Conservation (phyloP, 148 eudicot species). For the Hydrangea macrophylla region DNA sequence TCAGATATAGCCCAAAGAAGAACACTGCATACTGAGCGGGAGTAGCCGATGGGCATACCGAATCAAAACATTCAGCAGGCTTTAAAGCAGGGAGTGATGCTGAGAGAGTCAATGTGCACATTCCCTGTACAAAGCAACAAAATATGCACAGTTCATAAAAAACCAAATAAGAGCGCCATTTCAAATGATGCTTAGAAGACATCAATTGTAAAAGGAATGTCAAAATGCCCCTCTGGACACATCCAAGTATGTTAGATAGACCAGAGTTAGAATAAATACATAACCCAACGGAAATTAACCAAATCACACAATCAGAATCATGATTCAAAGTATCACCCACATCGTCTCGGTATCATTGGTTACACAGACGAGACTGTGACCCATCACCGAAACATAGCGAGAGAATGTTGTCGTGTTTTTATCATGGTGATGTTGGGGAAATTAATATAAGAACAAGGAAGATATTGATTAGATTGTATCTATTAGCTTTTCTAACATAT, state of each 20-base stretch:
- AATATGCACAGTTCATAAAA: neutral
- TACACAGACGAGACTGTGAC: too few species aligned
- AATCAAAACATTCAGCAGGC: conserved; percentile 47
- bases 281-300: neutral
- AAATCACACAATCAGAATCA: neutral
- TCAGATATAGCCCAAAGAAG: conserved; percentile 44
- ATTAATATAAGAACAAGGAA: too few species aligned
- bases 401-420: too few species aligned
- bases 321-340: neutral
- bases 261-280: neutral
- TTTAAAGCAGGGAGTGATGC: conserved; percentile 33
- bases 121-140: conserved; percentile 31
- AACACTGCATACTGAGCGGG: conserved; percentile 40
- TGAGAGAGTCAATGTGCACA: conserved; percentile 50
- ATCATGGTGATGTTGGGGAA: too few species aligned
- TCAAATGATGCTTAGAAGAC: neutral
- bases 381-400: too few species aligned
- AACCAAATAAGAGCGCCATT: neutral
- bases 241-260: neutral
- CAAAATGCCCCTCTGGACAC: neutral
- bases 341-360: too few species aligned
- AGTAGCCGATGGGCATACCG: conserved; percentile 45
- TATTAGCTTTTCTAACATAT: too few species aligned
- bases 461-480: too few species aligned
- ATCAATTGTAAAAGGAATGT: neutral